Evolutionary conservation across 2,329 filamentous ascomycete species (phyloP), one percentile per base, ranked within the genome.

Genomic region (Xylaria sp.): DNA sequence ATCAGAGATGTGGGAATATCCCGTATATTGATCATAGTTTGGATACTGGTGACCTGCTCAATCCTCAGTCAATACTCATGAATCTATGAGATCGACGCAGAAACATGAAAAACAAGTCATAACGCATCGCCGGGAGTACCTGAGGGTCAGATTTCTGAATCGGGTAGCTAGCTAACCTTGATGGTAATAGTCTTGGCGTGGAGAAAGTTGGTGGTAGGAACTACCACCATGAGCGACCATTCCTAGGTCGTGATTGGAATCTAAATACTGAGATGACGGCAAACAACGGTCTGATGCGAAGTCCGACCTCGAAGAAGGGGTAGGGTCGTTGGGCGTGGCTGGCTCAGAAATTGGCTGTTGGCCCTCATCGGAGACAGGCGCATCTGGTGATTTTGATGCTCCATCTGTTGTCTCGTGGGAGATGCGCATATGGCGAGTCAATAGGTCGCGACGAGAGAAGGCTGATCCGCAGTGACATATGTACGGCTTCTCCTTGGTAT

Each of bases 401-500:
- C 74, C 67, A 59, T 75, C 69, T 64, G 73, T 51, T 59, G 74
- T 69, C 65, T 77, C 76, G 70, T 83, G 81, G 6, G 78, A 74
- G 53, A 83, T 79, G 60, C 81, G 79, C 66, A 83, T 79, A 69
- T 84, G 82, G 26, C 82, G 79, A 57, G 81, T 83, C 70, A 84
- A 73, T 15, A 84, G 75, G 72, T 84, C 82, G 23, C 82, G 79
- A 23, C 82, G 78, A 10, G 82, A 80, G 70, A 84, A 84, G 1
- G 82, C 81, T 11, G 81, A 80, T 62, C 82, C 81, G 72, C 82
- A 84, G 48, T 75, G 77, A 65, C 82, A 84, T 23, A 82, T 68
- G 68, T 83, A 84, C 1, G 82, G 82, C 70, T 84, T 84, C 74
- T 84, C 82, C 59, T 84, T 84, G 63, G 82, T 84, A 72, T 84